Conservation (phyloP, 768 basidiomycete genomes). For the Hebeloma cylindrosporum region DNA sequence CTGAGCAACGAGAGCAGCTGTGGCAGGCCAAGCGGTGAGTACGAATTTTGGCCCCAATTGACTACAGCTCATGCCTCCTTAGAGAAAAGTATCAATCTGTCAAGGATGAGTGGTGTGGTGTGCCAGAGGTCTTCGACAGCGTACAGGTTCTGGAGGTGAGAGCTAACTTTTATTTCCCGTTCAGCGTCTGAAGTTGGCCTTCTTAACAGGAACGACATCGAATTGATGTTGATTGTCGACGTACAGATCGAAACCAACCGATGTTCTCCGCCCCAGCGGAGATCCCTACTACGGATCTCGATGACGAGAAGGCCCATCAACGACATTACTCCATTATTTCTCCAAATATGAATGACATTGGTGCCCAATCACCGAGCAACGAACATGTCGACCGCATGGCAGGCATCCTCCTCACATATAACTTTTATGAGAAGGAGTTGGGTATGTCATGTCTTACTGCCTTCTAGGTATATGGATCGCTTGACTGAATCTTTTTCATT, state of each 20-base stretch:
- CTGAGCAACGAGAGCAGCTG: constrained; percentile 53
- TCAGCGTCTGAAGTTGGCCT: constrained; percentile 4
- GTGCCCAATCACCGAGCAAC: constrained; percentile 86
- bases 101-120: constrained; percentile 82
- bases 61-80: constrained; percentile 10
- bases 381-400: constrained; percentile 90
- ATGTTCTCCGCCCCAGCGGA: constrained; percentile 62
- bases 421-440: constrained; percentile 84
- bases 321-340: constrained; percentile 72
- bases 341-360: constrained; percentile 68
- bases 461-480: constrained; percentile 7
- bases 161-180: constrained; percentile 11
- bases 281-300: constrained; percentile 34
- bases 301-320: constrained; percentile 56
- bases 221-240: constrained; percentile 94
- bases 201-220: constrained; percentile 74
- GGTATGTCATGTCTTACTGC: constrained; percentile 49
- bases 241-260: constrained; percentile 93
- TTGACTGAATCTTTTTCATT: constrained; percentile 2
- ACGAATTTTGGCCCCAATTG: background rate
- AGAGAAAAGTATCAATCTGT: constrained; percentile 70
- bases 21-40: constrained; percentile 68
- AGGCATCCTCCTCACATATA: constrained; percentile 85
- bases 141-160: constrained; percentile 78
- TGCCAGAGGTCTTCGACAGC: constrained; percentile 78